A percentile compares a stretch with the other conserved stretches of the same genome.
Conservation (phyloP, 306 rosid species). For the Medicago lupulina region DNA sequence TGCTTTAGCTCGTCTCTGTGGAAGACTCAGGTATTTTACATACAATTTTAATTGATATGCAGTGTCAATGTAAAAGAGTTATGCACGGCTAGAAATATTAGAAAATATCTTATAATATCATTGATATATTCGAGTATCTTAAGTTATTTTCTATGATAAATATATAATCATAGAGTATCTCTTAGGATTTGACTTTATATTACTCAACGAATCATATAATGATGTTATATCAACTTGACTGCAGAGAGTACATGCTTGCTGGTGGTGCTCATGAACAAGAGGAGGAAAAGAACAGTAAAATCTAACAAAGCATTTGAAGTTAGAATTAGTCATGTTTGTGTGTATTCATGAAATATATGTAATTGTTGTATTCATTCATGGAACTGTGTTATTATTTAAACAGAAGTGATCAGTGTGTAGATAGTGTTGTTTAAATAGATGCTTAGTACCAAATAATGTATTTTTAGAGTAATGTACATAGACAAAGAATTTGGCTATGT, state of each 20-base stretch:
- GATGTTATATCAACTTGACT: slow-evolving; percentile 4
- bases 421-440: slow-evolving; percentile 1
- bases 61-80: background rate
- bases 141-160: too few relatives aligned
- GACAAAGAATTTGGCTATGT: slow-evolving; percentile 16
- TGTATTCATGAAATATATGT: slow-evolving; percentile 35
- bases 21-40: slow-evolving; percentile 74
- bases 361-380: slow-evolving; percentile 29
- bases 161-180: too few relatives aligned
- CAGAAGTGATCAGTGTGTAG: slow-evolving; percentile 22
- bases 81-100: too few relatives aligned
- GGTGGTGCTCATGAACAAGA: slow-evolving; percentile 52
- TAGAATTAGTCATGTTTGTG: slow-evolving; percentile 22
- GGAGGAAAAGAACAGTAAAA: slow-evolving; percentile 36
- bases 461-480: background rate
- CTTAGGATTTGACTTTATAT: too few relatives aligned
- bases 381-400: slow-evolving; percentile 39
- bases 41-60: background rate
- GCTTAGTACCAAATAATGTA: slow-evolving; percentile 22
- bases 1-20: slow-evolving; percentile 90
- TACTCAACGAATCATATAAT: too few relatives aligned
- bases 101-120: too few relatives aligned
- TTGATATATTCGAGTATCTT: too few relatives aligned
- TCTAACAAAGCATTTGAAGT: slow-evolving; percentile 35
- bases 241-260: slow-evolving; percentile 67